Conservation (phyloP, 108 stramenopile genomes). For the Cyclotella sp. region DNA sequence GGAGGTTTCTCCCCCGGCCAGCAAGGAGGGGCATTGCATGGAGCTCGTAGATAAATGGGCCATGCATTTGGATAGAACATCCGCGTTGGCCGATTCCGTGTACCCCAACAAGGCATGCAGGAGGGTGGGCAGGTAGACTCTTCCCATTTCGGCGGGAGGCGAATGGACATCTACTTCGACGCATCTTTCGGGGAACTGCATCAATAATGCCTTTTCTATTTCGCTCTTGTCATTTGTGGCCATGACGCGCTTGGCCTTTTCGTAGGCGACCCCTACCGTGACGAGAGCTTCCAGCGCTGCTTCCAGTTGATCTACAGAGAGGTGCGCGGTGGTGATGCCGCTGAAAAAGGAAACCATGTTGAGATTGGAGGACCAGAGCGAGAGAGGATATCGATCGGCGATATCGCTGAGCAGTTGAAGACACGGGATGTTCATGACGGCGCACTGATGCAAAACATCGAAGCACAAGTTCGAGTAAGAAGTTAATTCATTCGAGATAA, state of each 20-base stretch:
- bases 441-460: background rate
- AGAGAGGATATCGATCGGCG: background rate
- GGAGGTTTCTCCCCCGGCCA: slow-evolving; percentile 56
- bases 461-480: background rate
- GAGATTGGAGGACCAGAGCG: slow-evolving; percentile 3
- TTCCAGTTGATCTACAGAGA: background rate
- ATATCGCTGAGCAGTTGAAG: background rate
- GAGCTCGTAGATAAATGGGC: slow-evolving; percentile 36
- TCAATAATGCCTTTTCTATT: background rate
- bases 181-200: background rate
- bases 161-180: background rate
- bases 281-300: slow-evolving; percentile 6
- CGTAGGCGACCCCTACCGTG: background rate
- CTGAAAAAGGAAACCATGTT: background rate
- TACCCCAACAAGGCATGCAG: background rate
- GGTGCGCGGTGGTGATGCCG: background rate
- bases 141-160: slow-evolving; percentile 1
- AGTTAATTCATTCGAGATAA: background rate
- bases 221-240: background rate
- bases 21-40: slow-evolving; percentile 57
- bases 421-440: background rate
- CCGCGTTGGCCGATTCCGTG: background rate
- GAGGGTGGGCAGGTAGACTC: background rate
- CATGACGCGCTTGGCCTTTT: slow-evolving; percentile 5
- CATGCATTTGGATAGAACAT: slow-evolving; percentile 22